Evolutionary conservation across 371 early-diverging fungal species (phyloP).

Genomic region (Apophysomyces trapeziformis): DNA sequence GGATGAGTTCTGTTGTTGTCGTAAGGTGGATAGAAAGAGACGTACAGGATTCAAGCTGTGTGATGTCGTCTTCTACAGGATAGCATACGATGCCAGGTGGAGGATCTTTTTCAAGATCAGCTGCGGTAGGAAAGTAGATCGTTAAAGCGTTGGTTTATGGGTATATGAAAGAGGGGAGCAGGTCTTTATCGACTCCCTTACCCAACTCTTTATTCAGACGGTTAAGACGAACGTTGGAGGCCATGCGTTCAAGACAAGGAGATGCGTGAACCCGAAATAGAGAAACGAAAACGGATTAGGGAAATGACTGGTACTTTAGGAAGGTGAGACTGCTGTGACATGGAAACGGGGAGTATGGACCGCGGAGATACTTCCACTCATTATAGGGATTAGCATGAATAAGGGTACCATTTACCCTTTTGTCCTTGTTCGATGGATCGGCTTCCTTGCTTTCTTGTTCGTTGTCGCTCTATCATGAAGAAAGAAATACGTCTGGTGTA

Average conservation of each 20-base stretch:
- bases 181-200: slow-evolving; percentile 2
- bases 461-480: too few relatives aligned
- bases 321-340: neutral
- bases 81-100: slow-evolving; percentile 56
- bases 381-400: too few relatives aligned
- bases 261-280: neutral
- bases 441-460: too few relatives aligned
- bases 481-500: too few relatives aligned
- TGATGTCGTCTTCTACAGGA: slow-evolving; percentile 47
- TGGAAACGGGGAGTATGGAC: too few relatives aligned
- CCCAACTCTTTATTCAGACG: slow-evolving; percentile 29
- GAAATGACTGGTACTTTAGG: neutral
- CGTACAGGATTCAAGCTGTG: slow-evolving; percentile 50
- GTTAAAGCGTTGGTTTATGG: too few relatives aligned
- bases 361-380: too few relatives aligned
- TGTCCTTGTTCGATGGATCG: too few relatives aligned
- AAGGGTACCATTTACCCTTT: too few relatives aligned
- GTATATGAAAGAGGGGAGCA: too few relatives aligned
- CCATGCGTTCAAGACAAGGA: neutral
- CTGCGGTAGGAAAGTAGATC: slow-evolving; percentile 15
- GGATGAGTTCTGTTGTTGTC: neutral
- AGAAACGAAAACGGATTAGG: neutral
- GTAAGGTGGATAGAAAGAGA: neutral
- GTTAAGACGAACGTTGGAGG: slow-evolving; percentile 19
- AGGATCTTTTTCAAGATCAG: slow-evolving; percentile 48